Conservation (phyloP, 106 monocot genomes). For the Allium fistulosum region DNA sequence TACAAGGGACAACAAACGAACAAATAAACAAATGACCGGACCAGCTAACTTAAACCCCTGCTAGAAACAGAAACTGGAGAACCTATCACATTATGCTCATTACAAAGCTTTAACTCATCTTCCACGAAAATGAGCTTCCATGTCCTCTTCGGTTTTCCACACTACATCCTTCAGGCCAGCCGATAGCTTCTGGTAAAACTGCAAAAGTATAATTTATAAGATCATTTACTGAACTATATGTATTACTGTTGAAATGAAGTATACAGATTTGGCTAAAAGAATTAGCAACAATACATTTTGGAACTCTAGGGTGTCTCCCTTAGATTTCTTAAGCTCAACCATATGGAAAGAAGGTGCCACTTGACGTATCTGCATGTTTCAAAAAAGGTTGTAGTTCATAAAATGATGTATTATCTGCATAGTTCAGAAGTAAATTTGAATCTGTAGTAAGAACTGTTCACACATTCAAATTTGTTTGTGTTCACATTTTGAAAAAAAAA, state of each 20-base stretch:
- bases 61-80: too few relatives aligned
- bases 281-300: conserved; percentile 47
- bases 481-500: too few relatives aligned
- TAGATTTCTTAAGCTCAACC: conserved; percentile 86
- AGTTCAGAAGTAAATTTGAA: not conserved
- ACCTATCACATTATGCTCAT: too few relatives aligned
- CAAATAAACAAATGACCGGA: too few relatives aligned
- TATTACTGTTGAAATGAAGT: not conserved
- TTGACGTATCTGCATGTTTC: conserved; percentile 71
- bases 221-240: too few relatives aligned
- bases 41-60: too few relatives aligned
- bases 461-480: too few relatives aligned
- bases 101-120: too few relatives aligned
- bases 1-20: too few relatives aligned
- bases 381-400: not conserved
- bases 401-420: not conserved
- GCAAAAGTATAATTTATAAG: conserved; percentile 1
- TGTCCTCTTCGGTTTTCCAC: conserved; percentile 68
- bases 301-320: conserved; percentile 89
- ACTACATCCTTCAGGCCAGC: conserved; percentile 62
- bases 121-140: conserved; percentile 11
- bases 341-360: conserved; percentile 88
- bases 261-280: not conserved
- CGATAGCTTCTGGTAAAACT: conserved; percentile 65
- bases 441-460: too few relatives aligned